Percentiles rank a stretch among this genome's conserved stretches.
Conservation (phyloP, 2,329 filamentous ascomycete species). For the Paecilomyces niveus region DNA sequence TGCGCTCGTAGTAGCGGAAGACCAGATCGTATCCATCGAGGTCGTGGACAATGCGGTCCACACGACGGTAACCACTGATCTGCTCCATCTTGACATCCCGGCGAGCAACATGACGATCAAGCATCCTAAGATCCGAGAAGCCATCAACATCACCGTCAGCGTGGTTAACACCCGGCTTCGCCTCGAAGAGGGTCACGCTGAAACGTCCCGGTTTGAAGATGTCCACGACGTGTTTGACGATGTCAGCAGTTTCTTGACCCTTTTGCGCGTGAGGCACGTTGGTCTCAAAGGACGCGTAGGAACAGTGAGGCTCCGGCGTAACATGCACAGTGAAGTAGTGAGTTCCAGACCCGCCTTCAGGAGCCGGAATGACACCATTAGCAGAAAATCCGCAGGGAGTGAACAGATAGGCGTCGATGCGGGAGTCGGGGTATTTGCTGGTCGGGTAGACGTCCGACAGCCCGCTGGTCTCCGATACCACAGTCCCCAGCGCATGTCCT, state of each 20-base stretch:
- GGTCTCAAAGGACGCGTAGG: constrained; percentile 96
- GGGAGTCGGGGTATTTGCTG: constrained; percentile 80
- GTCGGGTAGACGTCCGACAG: constrained; percentile 83
- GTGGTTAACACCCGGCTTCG: constrained; percentile 54
- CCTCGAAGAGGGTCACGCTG: constrained; percentile 93
- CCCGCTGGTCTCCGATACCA: constrained; percentile 85
- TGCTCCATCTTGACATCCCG: constrained; percentile 58
- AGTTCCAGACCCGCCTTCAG: constrained; percentile 51
- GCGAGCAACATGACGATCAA: constrained; percentile 38
- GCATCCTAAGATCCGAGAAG: constrained; percentile 30
- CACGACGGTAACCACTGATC: constrained; percentile 76
- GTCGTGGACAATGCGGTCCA: constrained; percentile 94
- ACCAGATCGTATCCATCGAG: constrained; percentile 95
- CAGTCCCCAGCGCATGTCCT: constrained; percentile 84
- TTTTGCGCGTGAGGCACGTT: constrained; percentile 88
- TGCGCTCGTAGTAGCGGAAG: constrained; percentile 90
- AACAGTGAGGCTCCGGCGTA: constrained; percentile 93
- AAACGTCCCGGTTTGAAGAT: constrained; percentile 99
- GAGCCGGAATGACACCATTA: constrained; percentile 86
- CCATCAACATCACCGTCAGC: constrained; percentile 19
- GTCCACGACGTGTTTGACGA: constrained; percentile 85
- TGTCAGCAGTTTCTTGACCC: constrained; percentile 79
- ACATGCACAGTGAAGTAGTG: constrained; percentile 99
- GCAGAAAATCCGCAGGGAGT: constrained; percentile 95
- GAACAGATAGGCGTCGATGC: constrained; percentile 94